Conservation (phyloP, 805 yeast genomes). For the Yamadazyma tumulicola region DNA sequence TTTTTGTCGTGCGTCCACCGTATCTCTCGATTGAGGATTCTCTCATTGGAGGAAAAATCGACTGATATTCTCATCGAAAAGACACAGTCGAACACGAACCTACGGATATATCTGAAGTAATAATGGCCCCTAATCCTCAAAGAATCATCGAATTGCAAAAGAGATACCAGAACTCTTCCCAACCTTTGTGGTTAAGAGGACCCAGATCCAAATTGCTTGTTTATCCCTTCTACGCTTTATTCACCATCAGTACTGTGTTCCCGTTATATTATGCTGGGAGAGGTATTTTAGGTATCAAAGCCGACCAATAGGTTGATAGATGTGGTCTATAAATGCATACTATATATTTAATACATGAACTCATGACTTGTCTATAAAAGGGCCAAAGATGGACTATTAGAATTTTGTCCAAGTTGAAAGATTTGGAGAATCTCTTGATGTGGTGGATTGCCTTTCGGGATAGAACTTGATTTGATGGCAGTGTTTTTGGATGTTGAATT, state of each 20-base stretch:
- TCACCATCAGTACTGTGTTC: constrained; percentile 61
- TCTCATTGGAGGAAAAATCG: too few species aligned
- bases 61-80: not conserved
- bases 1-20: too few species aligned
- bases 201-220: constrained; percentile 58
- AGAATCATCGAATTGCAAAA: constrained; percentile 45
- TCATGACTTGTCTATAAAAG: too few species aligned
- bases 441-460: too few species aligned
- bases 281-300: constrained; percentile 70
- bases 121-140: constrained; percentile 40
- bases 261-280: constrained; percentile 70
- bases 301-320: constrained; percentile 8
- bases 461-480: too few species aligned
- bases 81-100: not conserved
- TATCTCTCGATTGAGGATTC: too few species aligned
- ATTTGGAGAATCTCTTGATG: too few species aligned
- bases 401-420: too few species aligned
- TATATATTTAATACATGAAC: constrained; percentile 6
- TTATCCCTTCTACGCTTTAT: constrained; percentile 76
- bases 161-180: constrained; percentile 40
- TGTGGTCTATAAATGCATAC: too few species aligned
- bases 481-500: too few species aligned
- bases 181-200: constrained; percentile 45
- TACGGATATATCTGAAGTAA: constrained; percentile 3
- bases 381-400: too few species aligned